These are phyloP conservation scores for Hanseniaspora guilliermondii DNA, from an alignment of 805 yeast species.

Conservation along the genomic window DNA sequence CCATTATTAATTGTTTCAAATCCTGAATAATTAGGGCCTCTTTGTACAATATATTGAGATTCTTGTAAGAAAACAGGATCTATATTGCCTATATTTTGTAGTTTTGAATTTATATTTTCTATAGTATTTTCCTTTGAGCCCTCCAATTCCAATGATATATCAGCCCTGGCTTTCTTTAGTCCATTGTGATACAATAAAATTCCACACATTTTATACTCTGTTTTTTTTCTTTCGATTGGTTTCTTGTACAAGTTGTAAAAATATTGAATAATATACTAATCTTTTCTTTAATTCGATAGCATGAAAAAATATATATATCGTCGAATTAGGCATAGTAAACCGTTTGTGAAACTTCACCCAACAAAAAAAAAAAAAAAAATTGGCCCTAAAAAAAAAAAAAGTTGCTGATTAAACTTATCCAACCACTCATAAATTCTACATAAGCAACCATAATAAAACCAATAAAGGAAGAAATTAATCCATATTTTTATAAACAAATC, in stretches of 20 bases:
- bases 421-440: neutral
- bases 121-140: slow-evolving; percentile 1
- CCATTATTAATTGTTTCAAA: slow-evolving; percentile 16
- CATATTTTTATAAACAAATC: too few relatives aligned
- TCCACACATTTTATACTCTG: slow-evolving; percentile 7
- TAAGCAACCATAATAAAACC: neutral
- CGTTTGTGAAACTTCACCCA: neutral
- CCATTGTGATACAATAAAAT: slow-evolving; percentile 10
- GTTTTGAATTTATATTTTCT: neutral
- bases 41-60: slow-evolving; percentile 33
- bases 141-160: neutral
- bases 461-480: too few relatives aligned
- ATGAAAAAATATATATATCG: too few relatives aligned
- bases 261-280: too few relatives aligned
- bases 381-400: neutral
- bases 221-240: neutral
- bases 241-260: neutral
- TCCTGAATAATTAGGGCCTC: slow-evolving; percentile 55
- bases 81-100: neutral
- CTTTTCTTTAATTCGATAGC: too few relatives aligned
- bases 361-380: neutral
- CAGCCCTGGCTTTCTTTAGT: neutral
- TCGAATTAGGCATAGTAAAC: too few relatives aligned
- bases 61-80: neutral
- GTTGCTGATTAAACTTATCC: neutral